These are phyloP conservation scores for Alternaria triticina DNA, from an alignment of 2,329 filamentous ascomycete genomes.

Conservation along the genomic window DNA sequence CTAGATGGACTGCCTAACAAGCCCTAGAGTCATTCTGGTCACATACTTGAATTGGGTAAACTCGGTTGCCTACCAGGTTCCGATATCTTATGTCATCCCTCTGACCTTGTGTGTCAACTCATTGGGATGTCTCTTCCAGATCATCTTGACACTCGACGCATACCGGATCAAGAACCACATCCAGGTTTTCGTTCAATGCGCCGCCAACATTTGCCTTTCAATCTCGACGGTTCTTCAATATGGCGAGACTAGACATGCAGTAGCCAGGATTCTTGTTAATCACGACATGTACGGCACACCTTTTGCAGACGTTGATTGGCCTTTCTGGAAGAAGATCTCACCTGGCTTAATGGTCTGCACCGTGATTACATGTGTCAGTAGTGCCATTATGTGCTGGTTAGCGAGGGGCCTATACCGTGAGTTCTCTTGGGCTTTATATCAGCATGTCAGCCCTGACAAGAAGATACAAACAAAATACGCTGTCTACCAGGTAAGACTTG, in stretches of 20 bases:
- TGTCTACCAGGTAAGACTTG: slow-evolving; percentile 18
- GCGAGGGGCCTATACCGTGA: slow-evolving; percentile 13
- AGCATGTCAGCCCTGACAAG: slow-evolving; percentile 20
- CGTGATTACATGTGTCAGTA: slow-evolving; percentile 6
- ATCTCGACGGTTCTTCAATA: slow-evolving; percentile 27
- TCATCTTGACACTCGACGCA: slow-evolving; percentile 30
- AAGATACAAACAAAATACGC: slow-evolving; percentile 16
- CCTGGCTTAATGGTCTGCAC: slow-evolving; percentile 3
- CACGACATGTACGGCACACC: slow-evolving; percentile 4
- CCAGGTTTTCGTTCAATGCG: slow-evolving; percentile 27
- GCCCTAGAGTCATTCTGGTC: slow-evolving; percentile 15
- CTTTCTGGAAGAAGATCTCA: slow-evolving; percentile 12
- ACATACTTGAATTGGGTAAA: slow-evolving; percentile 27
- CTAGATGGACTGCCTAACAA: background rate
- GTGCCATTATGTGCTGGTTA: slow-evolving; percentile 2
- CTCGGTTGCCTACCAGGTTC: slow-evolving; percentile 24
- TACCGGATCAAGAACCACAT: slow-evolving; percentile 32
- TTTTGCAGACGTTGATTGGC: slow-evolving; percentile 19
- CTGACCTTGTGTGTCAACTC: slow-evolving; percentile 21
- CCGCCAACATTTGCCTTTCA: slow-evolving; percentile 27
- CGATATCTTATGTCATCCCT: slow-evolving; percentile 21
- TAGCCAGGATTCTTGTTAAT: background rate
- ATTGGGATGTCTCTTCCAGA: slow-evolving; percentile 28
- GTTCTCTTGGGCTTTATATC: slow-evolving; percentile 28
- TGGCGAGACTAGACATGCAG: slow-evolving; percentile 10